Percentiles rank a stretch among this genome's conserved stretches.
Conservation (phyloP, 495 filamentous ascomycete genomes). For the Bacidia rubella region DNA sequence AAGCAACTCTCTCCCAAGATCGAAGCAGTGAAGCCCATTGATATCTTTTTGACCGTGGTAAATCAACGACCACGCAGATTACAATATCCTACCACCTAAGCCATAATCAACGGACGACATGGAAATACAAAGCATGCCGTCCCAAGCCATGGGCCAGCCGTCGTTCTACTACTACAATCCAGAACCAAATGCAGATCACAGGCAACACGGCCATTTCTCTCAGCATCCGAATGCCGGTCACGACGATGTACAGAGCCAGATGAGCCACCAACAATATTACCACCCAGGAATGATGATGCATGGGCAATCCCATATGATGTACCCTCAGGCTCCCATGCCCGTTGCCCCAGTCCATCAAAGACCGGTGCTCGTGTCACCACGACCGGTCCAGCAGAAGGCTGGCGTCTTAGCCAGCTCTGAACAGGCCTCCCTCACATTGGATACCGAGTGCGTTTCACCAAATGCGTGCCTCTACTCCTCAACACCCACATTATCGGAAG, state of each 20-base stretch:
- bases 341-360: constrained; percentile 43
- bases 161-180: constrained; percentile 88
- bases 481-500: constrained; percentile 77
- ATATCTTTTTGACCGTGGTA: neutral
- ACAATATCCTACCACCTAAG: no score
- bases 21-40: neutral
- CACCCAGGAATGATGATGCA: constrained; percentile 25
- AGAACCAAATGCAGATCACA: constrained; percentile 57
- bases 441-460: constrained; percentile 57
- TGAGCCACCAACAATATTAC: constrained; percentile 26
- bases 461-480: constrained; percentile 68
- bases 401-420: constrained; percentile 57
- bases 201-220: constrained; percentile 72
- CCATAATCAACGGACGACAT: no score
- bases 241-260: constrained; percentile 37
- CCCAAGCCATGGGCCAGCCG: constrained; percentile 54
- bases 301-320: constrained; percentile 38
- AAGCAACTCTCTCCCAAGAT: neutral
- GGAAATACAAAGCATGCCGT: constrained; percentile 43
- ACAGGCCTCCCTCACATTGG: constrained; percentile 34
- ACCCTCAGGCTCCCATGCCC: constrained; percentile 58
- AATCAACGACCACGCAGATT: neutral
- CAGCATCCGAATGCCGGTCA: constrained; percentile 46
- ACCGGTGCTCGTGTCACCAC: constrained; percentile 60
- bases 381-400: constrained; percentile 61